Evolutionary conservation across 352 stramenopile genomes (phyloP).

Genomic region (Pythium vanterpoolii): DNA sequence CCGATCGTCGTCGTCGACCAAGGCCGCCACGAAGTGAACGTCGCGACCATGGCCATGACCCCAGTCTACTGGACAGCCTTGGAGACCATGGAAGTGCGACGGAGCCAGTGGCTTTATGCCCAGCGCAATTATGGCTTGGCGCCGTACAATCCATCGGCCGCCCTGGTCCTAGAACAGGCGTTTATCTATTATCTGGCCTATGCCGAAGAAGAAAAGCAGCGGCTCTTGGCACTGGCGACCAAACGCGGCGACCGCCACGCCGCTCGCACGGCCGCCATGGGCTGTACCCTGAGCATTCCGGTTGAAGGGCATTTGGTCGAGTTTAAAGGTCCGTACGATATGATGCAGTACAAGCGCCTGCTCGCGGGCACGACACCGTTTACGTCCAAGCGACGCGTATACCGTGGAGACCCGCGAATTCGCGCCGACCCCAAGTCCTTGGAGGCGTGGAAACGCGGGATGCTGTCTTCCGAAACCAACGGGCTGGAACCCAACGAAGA

Average conservation of each 20-base stretch:
- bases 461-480: slow-evolving; percentile 23
- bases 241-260: slow-evolving; percentile 24
- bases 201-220: slow-evolving; percentile 61
- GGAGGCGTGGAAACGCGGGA: slow-evolving; percentile 58
- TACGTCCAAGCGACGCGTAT: slow-evolving; percentile 75
- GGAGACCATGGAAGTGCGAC: slow-evolving; percentile 65
- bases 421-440: slow-evolving; percentile 47
- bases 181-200: slow-evolving; percentile 77
- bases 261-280: slow-evolving; percentile 2
- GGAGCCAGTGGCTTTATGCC: slow-evolving; percentile 76
- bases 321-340: slow-evolving; percentile 72
- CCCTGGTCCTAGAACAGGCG: slow-evolving; percentile 45
- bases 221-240: slow-evolving; percentile 43
- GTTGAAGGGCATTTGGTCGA: slow-evolving; percentile 81
- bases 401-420: slow-evolving; percentile 72
- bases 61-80: slow-evolving; percentile 77
- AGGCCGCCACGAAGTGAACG: slow-evolving; percentile 74
- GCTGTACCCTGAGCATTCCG: slow-evolving; percentile 60
- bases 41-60: slow-evolving; percentile 76
- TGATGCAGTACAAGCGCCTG: slow-evolving; percentile 80
- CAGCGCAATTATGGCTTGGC: slow-evolving; percentile 80
- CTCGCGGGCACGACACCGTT: slow-evolving; percentile 75
- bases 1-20: slow-evolving; percentile 76
- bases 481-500: slow-evolving; percentile 35
- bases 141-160: slow-evolving; percentile 63